Conservation (phyloP, 192 early-diverging fungal species). For the Physocladia obscura region DNA sequence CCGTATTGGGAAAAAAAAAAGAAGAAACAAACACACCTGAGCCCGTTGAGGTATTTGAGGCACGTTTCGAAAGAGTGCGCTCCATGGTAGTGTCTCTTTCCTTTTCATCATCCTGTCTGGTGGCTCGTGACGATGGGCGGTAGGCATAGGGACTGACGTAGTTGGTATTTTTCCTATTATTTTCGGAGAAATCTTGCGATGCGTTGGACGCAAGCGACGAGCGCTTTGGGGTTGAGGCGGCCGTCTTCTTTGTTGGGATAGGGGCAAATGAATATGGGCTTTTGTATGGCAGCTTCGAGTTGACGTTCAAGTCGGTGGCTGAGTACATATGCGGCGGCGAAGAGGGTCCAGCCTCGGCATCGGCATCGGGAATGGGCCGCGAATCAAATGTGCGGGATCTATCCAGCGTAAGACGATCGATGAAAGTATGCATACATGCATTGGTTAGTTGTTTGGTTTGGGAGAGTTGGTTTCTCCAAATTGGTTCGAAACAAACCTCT, state of each 20-base stretch:
- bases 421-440: no score
- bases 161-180: background rate
- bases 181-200: background rate
- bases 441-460: background rate
- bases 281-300: conserved; percentile 10
- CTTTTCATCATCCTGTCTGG: background rate
- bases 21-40: no score
- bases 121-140: background rate
- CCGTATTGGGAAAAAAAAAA: no score
- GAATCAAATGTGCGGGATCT: no score
- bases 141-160: conserved; percentile 29
- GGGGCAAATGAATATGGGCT: conserved; percentile 11
- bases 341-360: background rate
- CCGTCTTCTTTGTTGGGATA: background rate
- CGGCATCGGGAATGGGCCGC: no score
- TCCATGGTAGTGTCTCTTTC: background rate
- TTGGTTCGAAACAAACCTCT: background rate
- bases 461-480: background rate
- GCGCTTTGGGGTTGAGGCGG: background rate
- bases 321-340: background rate
- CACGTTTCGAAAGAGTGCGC: background rate
- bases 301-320: conserved; percentile 5
- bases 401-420: no score
- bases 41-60: background rate
- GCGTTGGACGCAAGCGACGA: background rate